A percentile compares a stretch with the other conserved stretches of the same genome.
Conservation (phyloP, 2,329 filamentous ascomycete species). For the Madurella mycetomatis region DNA sequence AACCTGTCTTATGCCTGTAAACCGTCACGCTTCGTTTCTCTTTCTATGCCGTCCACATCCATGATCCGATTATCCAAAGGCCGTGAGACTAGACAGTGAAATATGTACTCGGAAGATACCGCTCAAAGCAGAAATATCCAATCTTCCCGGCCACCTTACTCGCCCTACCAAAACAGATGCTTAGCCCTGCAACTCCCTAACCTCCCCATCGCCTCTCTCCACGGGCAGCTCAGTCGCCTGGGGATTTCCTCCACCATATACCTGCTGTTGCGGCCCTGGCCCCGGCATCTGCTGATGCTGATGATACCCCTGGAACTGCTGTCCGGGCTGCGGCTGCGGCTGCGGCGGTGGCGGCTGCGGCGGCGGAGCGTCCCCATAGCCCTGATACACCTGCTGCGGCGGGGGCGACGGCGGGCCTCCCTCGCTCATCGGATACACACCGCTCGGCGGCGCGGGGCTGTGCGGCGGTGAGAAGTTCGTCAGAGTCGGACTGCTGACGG, state of each 20-base stretch:
- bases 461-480: slow-evolving; percentile 20
- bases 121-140: neutral
- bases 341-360: slow-evolving; percentile 4
- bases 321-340: slow-evolving; percentile 1
- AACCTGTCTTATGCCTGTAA: neutral
- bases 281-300: neutral
- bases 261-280: neutral
- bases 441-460: neutral
- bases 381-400: slow-evolving; percentile 13
- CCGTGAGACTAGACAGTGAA: neutral
- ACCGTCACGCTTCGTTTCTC: too few species aligned
- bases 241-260: neutral
- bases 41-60: too few species aligned
- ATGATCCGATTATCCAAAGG: too few species aligned
- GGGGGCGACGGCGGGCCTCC: slow-evolving; percentile 13
- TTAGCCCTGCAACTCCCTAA: slow-evolving; percentile 31
- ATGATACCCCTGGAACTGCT: slow-evolving; percentile 1
- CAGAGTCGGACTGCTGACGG: slow-evolving; percentile 14
- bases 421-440: neutral
- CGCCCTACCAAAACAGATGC: neutral
- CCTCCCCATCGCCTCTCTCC: slow-evolving; percentile 29
- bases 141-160: neutral
- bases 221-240: slow-evolving; percentile 30
- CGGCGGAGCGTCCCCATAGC: neutral
- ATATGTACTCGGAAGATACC: neutral